phyloP scores from a whole-genome alignment of 345 rosid species.

The Eucalyptus brandiana region DNA sequence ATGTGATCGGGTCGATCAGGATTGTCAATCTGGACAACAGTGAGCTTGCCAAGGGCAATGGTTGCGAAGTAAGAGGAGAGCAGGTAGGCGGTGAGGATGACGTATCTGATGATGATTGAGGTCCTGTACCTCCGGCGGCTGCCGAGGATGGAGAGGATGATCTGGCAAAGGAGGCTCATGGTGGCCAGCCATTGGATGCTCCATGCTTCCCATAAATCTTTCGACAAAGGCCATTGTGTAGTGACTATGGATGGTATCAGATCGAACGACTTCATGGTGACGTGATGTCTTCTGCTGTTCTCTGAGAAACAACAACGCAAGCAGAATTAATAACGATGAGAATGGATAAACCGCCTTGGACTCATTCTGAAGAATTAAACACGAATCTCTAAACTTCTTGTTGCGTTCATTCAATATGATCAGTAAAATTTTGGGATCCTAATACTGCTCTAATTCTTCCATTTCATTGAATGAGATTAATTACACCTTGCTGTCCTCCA shows the following conservation, averaged over 20 bases:
- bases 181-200: background rate
- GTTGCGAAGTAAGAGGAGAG: background rate
- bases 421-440: background rate
- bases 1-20: background rate
- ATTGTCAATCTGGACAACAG: background rate
- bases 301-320: background rate
- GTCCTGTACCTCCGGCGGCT: background rate
- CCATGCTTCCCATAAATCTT: background rate
- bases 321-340: background rate
- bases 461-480: background rate
- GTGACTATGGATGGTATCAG: background rate
- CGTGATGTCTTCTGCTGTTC: background rate
- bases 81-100: background rate
- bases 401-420: background rate
- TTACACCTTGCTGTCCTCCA: background rate
- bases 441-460: background rate
- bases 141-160: background rate
- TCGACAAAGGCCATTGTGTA: background rate
- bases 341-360: background rate
- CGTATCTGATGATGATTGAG: rapidly evolving
- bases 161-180: background rate
- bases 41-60: background rate
- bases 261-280: background rate
- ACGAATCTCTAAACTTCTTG: background rate
- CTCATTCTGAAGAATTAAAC: background rate